phyloP scores from a whole-genome alignment of 345 rosid genomes.

The Corchorus olitorius region DNA sequence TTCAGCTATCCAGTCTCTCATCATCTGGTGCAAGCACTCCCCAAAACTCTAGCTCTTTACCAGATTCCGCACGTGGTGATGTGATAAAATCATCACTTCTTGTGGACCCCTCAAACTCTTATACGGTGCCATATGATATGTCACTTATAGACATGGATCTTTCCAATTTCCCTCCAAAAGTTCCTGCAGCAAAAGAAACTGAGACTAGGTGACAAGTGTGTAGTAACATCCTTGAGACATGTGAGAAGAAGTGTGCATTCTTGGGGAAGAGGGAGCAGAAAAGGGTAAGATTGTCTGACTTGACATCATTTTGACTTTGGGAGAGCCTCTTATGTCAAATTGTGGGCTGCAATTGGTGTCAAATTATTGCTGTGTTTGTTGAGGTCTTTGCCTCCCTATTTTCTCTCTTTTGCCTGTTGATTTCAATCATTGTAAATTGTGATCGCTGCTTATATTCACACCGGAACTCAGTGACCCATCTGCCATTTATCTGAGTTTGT shows the following conservation, averaged over 20 bases:
- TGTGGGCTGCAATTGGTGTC: conserved; percentile 18
- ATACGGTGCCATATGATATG: conserved; percentile 67
- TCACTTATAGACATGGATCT: conserved; percentile 87
- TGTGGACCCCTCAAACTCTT: conserved; percentile 57
- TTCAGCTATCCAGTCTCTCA: conserved; percentile 67
- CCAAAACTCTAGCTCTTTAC: conserved; percentile 28
- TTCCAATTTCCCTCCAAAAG: conserved; percentile 73
- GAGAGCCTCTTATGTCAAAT: conserved; percentile 12
- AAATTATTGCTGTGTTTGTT: neutral
- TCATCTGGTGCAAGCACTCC: conserved; percentile 73
- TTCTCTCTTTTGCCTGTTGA: neutral
- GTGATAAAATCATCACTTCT: conserved; percentile 72
- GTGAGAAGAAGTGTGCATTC: conserved; percentile 17
- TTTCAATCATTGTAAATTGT: conserved; percentile 18
- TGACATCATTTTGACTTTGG: conserved; percentile 10
- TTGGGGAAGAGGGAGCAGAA: neutral
- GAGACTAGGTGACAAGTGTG: conserved; percentile 48
- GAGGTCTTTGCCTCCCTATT: neutral
- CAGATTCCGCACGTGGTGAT: conserved; percentile 46
- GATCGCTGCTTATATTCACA: neutral
- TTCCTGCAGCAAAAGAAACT: conserved; percentile 67
- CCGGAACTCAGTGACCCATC: neutral
- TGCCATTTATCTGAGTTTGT: neutral
- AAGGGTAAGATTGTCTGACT: conserved; percentile 3
- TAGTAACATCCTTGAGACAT: conserved; percentile 22